Evolutionary conservation across 805 yeast genomes (phyloP).

Genomic region (Starmera dryadoides): DNA sequence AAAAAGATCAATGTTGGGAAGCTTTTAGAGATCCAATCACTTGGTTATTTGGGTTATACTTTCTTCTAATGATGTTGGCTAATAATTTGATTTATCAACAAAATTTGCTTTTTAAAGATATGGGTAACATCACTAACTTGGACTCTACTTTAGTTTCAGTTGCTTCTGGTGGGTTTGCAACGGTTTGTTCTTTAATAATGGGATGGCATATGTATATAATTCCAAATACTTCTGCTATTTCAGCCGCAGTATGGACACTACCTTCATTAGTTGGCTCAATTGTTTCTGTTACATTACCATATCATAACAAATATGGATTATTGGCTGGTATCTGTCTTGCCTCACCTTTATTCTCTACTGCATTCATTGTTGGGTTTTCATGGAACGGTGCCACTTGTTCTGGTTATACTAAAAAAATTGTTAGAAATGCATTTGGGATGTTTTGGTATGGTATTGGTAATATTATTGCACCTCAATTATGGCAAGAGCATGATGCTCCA

Average conservation of each 20-base stretch:
- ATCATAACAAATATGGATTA: conserved; percentile 35
- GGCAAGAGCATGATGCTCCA: conserved; percentile 33
- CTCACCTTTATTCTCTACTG: conserved; percentile 20
- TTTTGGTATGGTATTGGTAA: conserved; percentile 33
- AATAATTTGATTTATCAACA: conserved; percentile 49
- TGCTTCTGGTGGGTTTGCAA: conserved; percentile 45
- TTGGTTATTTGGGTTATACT: conserved; percentile 33
- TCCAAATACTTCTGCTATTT: conserved; percentile 20
- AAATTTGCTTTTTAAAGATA: conserved; percentile 35
- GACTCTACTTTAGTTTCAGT: conserved; percentile 46
- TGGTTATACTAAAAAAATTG: conserved; percentile 35
- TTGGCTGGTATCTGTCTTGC: conserved; percentile 30
- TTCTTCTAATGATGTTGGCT: conserved; percentile 41
- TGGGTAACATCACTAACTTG: conserved; percentile 36
- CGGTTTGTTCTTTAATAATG: conserved; percentile 25
- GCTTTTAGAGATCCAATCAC: conserved; percentile 41
- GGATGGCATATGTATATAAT: conserved; percentile 24
- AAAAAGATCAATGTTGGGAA: conserved; percentile 40
- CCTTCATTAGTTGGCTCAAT: conserved; percentile 31
- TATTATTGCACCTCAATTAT: conserved; percentile 39
- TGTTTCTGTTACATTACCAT: conserved; percentile 36
- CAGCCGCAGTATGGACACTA: conserved; percentile 27
- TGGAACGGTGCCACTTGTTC: conserved; percentile 15
- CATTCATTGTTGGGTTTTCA: conserved; percentile 10
- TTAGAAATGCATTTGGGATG: conserved; percentile 30